Evolutionary conservation across 495 filamentous ascomycete genomes (phyloP).

Genomic region (Xanthoparmelia taractica): DNA sequence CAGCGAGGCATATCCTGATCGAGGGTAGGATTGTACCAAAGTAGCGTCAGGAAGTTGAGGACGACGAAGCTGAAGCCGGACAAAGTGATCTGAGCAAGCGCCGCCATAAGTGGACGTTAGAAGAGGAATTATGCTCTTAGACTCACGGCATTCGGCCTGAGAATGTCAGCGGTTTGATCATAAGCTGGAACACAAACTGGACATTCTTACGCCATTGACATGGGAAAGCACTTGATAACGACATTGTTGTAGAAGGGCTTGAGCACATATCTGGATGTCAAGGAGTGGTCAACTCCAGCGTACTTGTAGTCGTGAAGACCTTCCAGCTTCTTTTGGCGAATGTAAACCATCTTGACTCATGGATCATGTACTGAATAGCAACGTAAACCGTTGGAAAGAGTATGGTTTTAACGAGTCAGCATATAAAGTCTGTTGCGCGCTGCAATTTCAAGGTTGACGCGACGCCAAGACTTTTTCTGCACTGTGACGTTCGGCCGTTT

Average conservation of each 20-base stretch:
- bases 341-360: constrained; percentile 61
- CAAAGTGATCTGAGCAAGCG: constrained; percentile 57
- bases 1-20: constrained; percentile 88
- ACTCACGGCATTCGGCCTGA: background rate
- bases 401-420: background rate
- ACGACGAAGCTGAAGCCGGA: constrained; percentile 88
- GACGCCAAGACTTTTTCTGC: constrained; percentile 11
- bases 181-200: background rate
- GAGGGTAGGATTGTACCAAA: constrained; percentile 93
- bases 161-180: background rate
- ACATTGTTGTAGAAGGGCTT: constrained; percentile 97
- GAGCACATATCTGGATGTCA: constrained; percentile 80
- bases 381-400: background rate
- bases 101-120: background rate
- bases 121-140: background rate
- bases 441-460: background rate
- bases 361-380: background rate
- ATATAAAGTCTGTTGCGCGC: background rate
- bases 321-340: constrained; percentile 82
- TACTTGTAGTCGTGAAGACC: constrained; percentile 89
- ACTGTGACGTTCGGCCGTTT: background rate
- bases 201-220: constrained; percentile 71
- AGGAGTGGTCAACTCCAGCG: constrained; percentile 78
- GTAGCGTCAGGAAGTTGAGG: constrained; percentile 80
- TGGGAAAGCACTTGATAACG: constrained; percentile 88